A percentile compares a stretch with the other conserved stretches of the same genome.
phyloP scores from a whole-genome alignment of 2,329 filamentous ascomycete genomes.

The Colletotrichum lini region DNA sequence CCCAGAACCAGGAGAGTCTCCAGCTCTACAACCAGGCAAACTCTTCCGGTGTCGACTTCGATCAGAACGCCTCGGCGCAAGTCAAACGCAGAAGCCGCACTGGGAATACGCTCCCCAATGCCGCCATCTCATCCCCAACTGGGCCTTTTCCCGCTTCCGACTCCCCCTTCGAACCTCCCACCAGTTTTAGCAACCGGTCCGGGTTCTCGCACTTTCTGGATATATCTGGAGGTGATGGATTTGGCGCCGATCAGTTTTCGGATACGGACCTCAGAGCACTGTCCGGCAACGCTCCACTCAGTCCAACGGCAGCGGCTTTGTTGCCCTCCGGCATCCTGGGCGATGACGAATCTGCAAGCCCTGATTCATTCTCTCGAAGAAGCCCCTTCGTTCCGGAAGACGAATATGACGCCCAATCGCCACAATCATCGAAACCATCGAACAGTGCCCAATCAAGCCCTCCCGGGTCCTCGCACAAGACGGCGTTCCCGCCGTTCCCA shows the following conservation, averaged over 20 bases:
- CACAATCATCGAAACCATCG: conserved; percentile 71
- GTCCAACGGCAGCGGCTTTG: conserved; percentile 81
- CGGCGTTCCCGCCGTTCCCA: conserved; percentile 67
- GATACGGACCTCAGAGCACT: conserved; percentile 75
- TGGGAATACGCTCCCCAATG: conserved; percentile 62
- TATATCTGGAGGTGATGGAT: conserved; percentile 54
- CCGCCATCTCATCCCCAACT: conserved; percentile 57
- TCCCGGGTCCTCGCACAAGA: conserved; percentile 71
- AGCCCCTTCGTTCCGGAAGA: conserved; percentile 55
- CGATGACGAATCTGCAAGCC: conserved; percentile 72
- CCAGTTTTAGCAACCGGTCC: conserved; percentile 67
- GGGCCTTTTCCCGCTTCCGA: conserved; percentile 56
- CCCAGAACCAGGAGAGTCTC: conserved; percentile 58
- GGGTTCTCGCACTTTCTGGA: conserved; percentile 70
- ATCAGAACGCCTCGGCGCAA: conserved; percentile 57
- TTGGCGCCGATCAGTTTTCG: conserved; percentile 60
- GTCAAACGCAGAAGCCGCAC: conserved; percentile 64
- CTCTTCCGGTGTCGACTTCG: conserved; percentile 63
- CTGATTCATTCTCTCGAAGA: conserved; percentile 50
- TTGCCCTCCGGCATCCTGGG: conserved; percentile 78
- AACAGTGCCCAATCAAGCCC: conserved; percentile 73
- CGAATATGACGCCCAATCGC: conserved; percentile 70
- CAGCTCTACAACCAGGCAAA: conserved; percentile 63
- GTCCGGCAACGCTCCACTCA: conserved; percentile 78
- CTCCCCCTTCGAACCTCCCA: conserved; percentile 62